Conservation (phyloP, 176 grass and related monocot species). For the Dactylis glomerata region DNA sequence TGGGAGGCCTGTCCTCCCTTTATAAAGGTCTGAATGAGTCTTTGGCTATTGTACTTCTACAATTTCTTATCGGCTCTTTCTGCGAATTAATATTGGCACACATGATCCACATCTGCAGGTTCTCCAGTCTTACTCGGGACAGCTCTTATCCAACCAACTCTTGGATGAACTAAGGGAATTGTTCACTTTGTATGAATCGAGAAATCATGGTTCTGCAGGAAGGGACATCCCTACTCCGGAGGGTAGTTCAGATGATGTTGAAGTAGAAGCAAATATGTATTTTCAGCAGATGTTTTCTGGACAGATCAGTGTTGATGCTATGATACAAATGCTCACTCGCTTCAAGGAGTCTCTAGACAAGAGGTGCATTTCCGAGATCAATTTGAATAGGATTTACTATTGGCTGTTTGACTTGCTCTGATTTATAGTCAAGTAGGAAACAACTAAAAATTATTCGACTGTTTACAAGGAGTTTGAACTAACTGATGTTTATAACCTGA, state of each 20-base stretch:
- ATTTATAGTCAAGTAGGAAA: conserved; percentile 10
- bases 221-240: conserved; percentile 35
- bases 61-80: not conserved
- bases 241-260: conserved; percentile 57
- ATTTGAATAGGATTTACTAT: not conserved
- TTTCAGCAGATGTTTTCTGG: conserved; percentile 92
- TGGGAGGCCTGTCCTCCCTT: conserved; percentile 61
- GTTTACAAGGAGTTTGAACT: not conserved
- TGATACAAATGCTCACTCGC: conserved; percentile 73
- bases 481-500: not conserved
- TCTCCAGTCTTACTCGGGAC: conserved; percentile 55
- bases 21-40: conserved; percentile 45
- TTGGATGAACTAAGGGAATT: conserved; percentile 63
- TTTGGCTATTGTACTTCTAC: conserved; percentile 12
- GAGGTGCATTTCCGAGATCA: conserved; percentile 32
- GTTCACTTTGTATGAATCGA: conserved; percentile 33
- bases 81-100: not conserved
- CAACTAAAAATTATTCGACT: not conserved
- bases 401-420: not conserved
- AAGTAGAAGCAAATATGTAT: conserved; percentile 60
- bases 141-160: conserved; percentile 51
- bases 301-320: conserved; percentile 55
- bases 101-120: conserved; percentile 42
- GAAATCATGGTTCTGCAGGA: conserved; percentile 23
- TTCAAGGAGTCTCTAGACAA: conserved; percentile 79